Evolutionary conservation across 1,284 basidiomycete genomes (phyloP).

Genomic region (Moesziomyces parantarcticus): DNA sequence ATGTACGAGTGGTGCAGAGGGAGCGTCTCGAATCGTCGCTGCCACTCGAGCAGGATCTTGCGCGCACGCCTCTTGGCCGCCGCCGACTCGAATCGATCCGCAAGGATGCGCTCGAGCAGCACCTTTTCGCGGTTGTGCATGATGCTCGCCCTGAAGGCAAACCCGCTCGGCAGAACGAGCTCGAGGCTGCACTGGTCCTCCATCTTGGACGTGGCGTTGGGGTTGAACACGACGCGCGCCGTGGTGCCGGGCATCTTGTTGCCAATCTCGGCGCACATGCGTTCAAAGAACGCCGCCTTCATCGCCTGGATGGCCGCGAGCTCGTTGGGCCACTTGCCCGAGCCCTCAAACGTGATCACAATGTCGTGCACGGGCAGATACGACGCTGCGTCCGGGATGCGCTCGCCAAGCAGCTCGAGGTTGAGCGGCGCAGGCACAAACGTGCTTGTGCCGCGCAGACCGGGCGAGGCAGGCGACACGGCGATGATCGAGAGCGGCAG

Average conservation of each 20-base stretch:
- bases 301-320: slow-evolving; percentile 90
- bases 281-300: slow-evolving; percentile 82
- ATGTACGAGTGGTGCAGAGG: slow-evolving; percentile 88
- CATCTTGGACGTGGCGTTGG: slow-evolving; percentile 69
- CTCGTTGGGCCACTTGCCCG: slow-evolving; percentile 94
- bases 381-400: slow-evolving; percentile 64
- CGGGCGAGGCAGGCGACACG: slow-evolving; percentile 75
- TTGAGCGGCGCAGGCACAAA: slow-evolving; percentile 76
- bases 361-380: slow-evolving; percentile 69
- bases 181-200: slow-evolving; percentile 81
- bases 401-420: slow-evolving; percentile 57
- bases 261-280: slow-evolving; percentile 53
- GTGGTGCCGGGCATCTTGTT: slow-evolving; percentile 69
- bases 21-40: slow-evolving; percentile 78
- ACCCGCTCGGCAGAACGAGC: slow-evolving; percentile 82
- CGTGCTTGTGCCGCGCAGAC: slow-evolving; percentile 83
- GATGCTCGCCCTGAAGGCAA: slow-evolving; percentile 85
- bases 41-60: slow-evolving; percentile 77
- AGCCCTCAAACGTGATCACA: slow-evolving; percentile 76
- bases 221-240: slow-evolving; percentile 69
- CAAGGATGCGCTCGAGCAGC: slow-evolving; percentile 78
- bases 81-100: slow-evolving; percentile 67
- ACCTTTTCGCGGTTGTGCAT: slow-evolving; percentile 87
- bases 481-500: slow-evolving; percentile 84
- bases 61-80: slow-evolving; percentile 72